A percentile compares a stretch with the other conserved stretches of the same genome.
Conservation (phyloP, 306 rosid species). For the Vigna angularis region DNA sequence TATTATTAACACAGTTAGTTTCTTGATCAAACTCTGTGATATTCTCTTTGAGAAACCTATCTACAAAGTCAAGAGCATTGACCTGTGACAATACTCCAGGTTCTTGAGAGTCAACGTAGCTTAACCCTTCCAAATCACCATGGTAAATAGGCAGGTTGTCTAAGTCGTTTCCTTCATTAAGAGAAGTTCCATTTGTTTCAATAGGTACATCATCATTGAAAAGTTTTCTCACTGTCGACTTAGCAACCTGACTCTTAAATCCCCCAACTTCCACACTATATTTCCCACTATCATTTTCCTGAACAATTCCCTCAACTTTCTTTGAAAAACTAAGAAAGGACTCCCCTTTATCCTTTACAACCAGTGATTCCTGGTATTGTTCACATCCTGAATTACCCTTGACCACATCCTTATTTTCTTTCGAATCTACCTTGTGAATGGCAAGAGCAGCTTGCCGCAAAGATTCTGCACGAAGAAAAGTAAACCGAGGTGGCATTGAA, state of each 20-base stretch:
- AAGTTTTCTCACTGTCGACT: constrained; percentile 79
- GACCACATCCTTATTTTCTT: constrained; percentile 35
- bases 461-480: constrained; percentile 59
- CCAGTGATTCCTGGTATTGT: constrained; percentile 44
- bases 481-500: constrained; percentile 52
- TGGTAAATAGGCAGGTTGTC: constrained; percentile 52
- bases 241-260: constrained; percentile 48
- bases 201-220: constrained; percentile 58
- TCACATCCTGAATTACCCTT: constrained; percentile 1
- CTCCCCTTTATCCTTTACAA: constrained; percentile 40
- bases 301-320: constrained; percentile 47
- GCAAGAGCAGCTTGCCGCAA: constrained; percentile 71
- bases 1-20: constrained; percentile 46
- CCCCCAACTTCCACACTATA: constrained; percentile 38
- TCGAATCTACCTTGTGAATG: constrained; percentile 44
- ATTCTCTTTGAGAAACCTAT: constrained; percentile 69
- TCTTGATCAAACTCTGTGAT: constrained; percentile 58
- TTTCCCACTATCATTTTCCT: constrained; percentile 45
- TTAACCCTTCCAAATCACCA: constrained; percentile 66
- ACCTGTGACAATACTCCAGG: constrained; percentile 86
- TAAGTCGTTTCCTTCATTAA: constrained; percentile 48
- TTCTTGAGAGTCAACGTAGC: constrained; percentile 87
- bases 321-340: constrained; percentile 40
- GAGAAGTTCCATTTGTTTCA: constrained; percentile 44
- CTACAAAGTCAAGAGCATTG: constrained; percentile 87